These are phyloP conservation scores for Aspergillus piperis DNA, from an alignment of 2,329 filamentous ascomycete species.

Conservation along the genomic window DNA sequence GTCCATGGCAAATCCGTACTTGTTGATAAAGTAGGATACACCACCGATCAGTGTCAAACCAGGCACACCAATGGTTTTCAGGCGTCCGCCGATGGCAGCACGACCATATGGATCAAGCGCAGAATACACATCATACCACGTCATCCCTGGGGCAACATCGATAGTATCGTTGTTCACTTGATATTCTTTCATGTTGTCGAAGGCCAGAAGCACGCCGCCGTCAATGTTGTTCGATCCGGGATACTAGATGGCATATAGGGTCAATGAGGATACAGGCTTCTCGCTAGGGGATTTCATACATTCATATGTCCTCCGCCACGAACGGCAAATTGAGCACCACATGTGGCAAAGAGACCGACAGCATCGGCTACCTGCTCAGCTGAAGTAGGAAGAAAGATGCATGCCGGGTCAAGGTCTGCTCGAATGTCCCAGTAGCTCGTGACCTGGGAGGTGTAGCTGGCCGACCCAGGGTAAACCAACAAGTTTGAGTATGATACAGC, in stretches of 20 bases:
- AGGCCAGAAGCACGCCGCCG: slow-evolving; percentile 33
- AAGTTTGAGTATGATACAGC: background rate
- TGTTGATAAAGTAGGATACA: background rate
- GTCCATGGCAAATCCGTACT: slow-evolving; percentile 5
- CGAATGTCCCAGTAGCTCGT: slow-evolving; percentile 34
- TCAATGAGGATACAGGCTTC: too few species aligned
- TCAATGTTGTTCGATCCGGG: slow-evolving; percentile 35
- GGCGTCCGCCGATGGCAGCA: slow-evolving; percentile 34
- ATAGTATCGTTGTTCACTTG: slow-evolving; percentile 27
- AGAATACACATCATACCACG: slow-evolving; percentile 34
- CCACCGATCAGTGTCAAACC: slow-evolving; percentile 35
- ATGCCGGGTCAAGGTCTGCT: slow-evolving; percentile 27
- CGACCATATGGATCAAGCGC: slow-evolving; percentile 29
- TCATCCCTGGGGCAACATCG: slow-evolving; percentile 29
- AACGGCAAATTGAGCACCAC: slow-evolving; percentile 52
- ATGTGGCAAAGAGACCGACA: slow-evolving; percentile 23
- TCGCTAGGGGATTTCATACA: slow-evolving; percentile 5
- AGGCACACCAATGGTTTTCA: slow-evolving; percentile 38
- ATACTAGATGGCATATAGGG: slow-evolving; percentile 15
- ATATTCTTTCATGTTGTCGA: slow-evolving; percentile 24
- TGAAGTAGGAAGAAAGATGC: slow-evolving; percentile 32
- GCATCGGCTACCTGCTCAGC: slow-evolving; percentile 29
- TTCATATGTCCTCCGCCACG: slow-evolving; percentile 57
- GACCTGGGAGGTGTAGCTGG: slow-evolving; percentile 27
- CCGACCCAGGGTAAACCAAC: slow-evolving; percentile 10